Base-by-base conservation (phyloP, 306 rosid genomes). In the Potentilla sterilis region DNA sequence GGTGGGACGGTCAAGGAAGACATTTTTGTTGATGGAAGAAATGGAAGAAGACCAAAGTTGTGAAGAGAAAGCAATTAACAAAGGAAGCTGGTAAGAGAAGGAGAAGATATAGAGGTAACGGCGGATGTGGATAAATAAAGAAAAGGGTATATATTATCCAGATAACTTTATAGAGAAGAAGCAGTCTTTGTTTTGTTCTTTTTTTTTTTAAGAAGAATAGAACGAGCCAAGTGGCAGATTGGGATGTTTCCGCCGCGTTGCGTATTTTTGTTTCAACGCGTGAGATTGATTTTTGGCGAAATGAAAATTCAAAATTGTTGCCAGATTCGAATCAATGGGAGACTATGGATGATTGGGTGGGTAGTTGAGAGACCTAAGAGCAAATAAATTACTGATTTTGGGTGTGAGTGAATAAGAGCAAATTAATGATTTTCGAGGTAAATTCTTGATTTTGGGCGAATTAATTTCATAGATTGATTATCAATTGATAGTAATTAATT, bases 1-100 rank as follows among this genome's bases (percentile, higher is more conserved):
- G 96, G 97, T 5, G 98, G 96, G 8, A 93, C 18, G 38, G 6
- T 80, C 19, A 93, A 69, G 38, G 97, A 87, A 44, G 98, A 72
- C 98, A 64, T 64, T 1, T 6, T 46, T 12, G 49, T 58, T 58
- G 35, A 58, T 58, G 34, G 37, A 22, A 58, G 22, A 3, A 21
- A 22, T 12, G 65, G 38, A 59, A 22, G 37, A 3, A 24, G 2
- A 0, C 58, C 9, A 34, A 55, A 55, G 13, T 57, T 57, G 62
- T 55, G 62, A n/a, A n/a, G 32, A 54, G 32, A 54, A n/a, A 43
- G 1, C 13, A 9, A 54, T 2, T 8, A 19, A 24, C 9, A 54
- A 21, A 2, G 47, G 47, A 43, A 54, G 61, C 32, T 18, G 4
- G 28, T 0, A 7, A n/a, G 28, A 57, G 63, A 4, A 0, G 12